Evolutionary conservation across 768 basidiomycete species (phyloP).

Genomic region (Panaeolus cyanescens): DNA sequence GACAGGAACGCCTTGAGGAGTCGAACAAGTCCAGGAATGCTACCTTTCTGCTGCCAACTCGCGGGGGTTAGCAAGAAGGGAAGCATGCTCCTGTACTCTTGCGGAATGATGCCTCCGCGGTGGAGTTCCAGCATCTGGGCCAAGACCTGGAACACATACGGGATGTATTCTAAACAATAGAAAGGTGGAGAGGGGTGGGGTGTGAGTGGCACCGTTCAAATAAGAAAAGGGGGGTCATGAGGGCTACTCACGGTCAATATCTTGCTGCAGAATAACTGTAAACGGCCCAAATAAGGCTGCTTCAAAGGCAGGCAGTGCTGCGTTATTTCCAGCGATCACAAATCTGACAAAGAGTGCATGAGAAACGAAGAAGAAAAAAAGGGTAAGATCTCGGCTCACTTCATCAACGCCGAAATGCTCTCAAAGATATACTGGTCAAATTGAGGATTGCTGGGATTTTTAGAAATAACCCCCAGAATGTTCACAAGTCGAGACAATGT

Average conservation of each 20-base stretch:
- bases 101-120: slow-evolving; percentile 54
- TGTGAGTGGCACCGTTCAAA: not conserved
- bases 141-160: slow-evolving; percentile 95
- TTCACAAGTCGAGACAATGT: slow-evolving; percentile 73
- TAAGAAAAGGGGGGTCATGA: not conserved
- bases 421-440: slow-evolving; percentile 99
- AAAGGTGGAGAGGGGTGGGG: not conserved
- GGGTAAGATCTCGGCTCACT: slow-evolving; percentile 40
- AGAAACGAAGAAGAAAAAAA: slow-evolving; percentile 8
- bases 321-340: slow-evolving; percentile 69
- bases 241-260: slow-evolving; percentile 77
- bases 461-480: slow-evolving; percentile 86
- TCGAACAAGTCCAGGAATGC: slow-evolving; percentile 90
- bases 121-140: slow-evolving; percentile 95
- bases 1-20: slow-evolving; percentile 82
- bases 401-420: slow-evolving; percentile 90
- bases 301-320: slow-evolving; percentile 77
- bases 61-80: slow-evolving; percentile 83
- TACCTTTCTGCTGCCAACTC: slow-evolving; percentile 93
- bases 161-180: slow-evolving; percentile 77
- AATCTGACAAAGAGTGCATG: slow-evolving; percentile 51
- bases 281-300: slow-evolving; percentile 82
- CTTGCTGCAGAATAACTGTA: slow-evolving; percentile 85
- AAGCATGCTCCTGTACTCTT: slow-evolving; percentile 76
- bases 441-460: slow-evolving; percentile 96